Base-by-base conservation (phyloP, 2,329 filamentous ascomycete species). In the Cytospora mali region DNA sequence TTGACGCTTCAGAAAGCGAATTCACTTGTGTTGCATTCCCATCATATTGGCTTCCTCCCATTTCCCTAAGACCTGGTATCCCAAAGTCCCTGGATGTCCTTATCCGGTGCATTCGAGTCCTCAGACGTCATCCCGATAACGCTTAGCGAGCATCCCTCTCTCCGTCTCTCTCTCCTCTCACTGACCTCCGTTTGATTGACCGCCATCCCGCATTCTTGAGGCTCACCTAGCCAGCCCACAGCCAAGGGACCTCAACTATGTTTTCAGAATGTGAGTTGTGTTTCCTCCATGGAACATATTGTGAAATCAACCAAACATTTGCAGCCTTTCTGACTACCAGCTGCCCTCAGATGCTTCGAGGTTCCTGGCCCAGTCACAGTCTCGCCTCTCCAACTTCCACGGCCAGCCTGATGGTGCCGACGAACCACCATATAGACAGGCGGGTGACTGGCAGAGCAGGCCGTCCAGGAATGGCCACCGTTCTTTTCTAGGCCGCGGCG, bases 351-450 rank as follows among this genome's bases (percentile, higher is more conserved):
- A 98, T 88, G 95, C 95, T 72, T 98, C 94, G 69, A 90, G 89
- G 70, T 99, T 99, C 76, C 87, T 99, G 71, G 92, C 93, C 66
- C 95, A 98, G 85, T 97, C 93, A 69, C 93, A 97, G 81, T 96
- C 93, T 66, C 89, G 92, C 67, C 82, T 98, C 71, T 92, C 90
- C 69, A 87, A 80, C 75, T 87, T 93, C 58, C 63, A 65, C 29
- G 84, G 81, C 77, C 85, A 89, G 74, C 77, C 84, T 64, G 86
- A 86, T 62, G 58, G 52, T 48, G 74, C 79, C 66, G 77, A 77
- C 60, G 72, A 76, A 21, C 60, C 72, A 56, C 67, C 74, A 25
- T 67, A 66, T 46, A 74, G 76, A 55, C 75, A 75, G 52, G 67
- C 72, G 2, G 58, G 66, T 33, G 76, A 77, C 66, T 76, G 76